Evolutionary conservation across 2,329 filamentous ascomycete genomes (phyloP).

Genomic region (Beauveria sp.): DNA sequence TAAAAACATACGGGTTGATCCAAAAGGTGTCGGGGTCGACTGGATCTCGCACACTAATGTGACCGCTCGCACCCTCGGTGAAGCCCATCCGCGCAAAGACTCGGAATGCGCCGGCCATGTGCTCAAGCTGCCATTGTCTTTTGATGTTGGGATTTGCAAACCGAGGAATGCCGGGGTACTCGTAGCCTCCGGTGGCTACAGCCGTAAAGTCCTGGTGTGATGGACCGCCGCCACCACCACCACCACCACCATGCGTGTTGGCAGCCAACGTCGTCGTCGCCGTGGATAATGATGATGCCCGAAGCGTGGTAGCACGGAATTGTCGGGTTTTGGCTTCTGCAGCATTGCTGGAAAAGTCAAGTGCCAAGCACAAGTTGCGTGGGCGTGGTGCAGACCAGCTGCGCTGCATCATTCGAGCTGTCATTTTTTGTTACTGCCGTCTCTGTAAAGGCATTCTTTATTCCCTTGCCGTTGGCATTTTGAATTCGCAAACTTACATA

Average conservation of each 20-base stretch:
- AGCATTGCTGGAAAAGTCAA: not conserved
- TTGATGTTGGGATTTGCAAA: constrained; percentile 35
- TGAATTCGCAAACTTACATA: not conserved
- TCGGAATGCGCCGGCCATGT: constrained; percentile 55
- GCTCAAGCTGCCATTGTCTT: constrained; percentile 55
- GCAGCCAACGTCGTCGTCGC: not conserved
- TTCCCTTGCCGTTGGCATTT: not conserved
- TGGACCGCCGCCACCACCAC: not conserved
- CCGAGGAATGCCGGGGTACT: constrained; percentile 30
- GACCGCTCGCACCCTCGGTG: constrained; percentile 31
- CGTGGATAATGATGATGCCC: not conserved
- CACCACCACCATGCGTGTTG: not conserved
- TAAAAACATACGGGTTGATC: constrained; percentile 34
- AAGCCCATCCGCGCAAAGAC: constrained; percentile 24
- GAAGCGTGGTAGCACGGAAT: not conserved
- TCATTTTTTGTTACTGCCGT: not conserved
- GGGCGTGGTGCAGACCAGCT: not conserved
- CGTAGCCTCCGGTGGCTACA: not conserved
- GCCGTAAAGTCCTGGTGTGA: not conserved
- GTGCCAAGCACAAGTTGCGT: not conserved
- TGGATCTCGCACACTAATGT: constrained; percentile 61
- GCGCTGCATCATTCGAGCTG: not conserved
- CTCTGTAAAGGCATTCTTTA: not conserved
- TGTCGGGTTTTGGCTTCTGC: not conserved
- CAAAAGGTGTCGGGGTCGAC: constrained; percentile 56